Percentiles rank a stretch among this genome's conserved stretches.
phyloP scores from a whole-genome alignment of 148 eudicot species.

The Rhododendron ovatum region DNA sequence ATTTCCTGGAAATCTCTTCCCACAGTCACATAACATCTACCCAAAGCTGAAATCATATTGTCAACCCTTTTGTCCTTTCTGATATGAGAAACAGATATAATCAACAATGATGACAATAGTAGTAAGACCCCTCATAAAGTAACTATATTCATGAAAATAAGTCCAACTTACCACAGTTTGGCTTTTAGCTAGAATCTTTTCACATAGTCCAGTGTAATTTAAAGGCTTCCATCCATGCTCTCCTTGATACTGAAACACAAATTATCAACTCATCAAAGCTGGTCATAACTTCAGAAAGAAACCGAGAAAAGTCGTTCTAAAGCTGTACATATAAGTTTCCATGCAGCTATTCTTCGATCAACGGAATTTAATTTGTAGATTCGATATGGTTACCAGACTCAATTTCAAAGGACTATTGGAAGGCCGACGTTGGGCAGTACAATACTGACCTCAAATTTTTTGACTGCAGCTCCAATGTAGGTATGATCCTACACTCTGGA shows the following conservation, averaged over 20 bases:
- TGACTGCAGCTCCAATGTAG: background rate
- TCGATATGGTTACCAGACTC: background rate
- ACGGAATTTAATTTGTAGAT: background rate
- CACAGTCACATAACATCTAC: background rate
- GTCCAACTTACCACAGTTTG: conserved; percentile 81
- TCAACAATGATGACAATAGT: background rate
- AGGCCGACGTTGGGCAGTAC: too few relatives aligned
- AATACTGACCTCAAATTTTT: background rate
- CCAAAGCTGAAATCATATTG: background rate
- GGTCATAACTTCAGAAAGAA: background rate
- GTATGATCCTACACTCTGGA: background rate
- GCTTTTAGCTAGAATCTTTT: conserved; percentile 86
- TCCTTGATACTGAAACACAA: conserved; percentile 76
- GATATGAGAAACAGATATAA: background rate
- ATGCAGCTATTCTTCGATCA: background rate
- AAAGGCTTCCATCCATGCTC: conserved; percentile 90
- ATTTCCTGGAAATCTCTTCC: background rate
- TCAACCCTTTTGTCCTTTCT: background rate
- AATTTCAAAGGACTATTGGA: background rate
- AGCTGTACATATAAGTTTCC: background rate
- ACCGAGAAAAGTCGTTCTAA: conserved; percentile 7
- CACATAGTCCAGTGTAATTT: conserved; percentile 89
- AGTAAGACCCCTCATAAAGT: background rate
- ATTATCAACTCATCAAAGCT: background rate
- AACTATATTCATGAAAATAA: background rate